Evolutionary conservation across 2,329 filamentous ascomycete species (phyloP).

Genomic region (Calonectria hawksworthii): DNA sequence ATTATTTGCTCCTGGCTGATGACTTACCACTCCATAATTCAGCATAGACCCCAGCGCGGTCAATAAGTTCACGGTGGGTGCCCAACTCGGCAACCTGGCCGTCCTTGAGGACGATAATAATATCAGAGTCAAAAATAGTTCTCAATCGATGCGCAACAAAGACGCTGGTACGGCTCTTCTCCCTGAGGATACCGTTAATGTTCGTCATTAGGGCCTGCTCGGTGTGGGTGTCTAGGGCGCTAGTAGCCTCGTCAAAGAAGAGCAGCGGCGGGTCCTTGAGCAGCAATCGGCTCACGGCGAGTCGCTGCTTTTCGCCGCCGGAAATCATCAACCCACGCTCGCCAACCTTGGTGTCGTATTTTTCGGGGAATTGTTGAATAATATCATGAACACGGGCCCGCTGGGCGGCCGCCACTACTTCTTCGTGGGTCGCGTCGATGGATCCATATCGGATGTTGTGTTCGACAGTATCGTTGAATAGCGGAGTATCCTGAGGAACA

Average conservation of each 20-base stretch:
- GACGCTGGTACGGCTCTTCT: slow-evolving; percentile 90
- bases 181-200: slow-evolving; percentile 91
- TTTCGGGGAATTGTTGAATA: slow-evolving; percentile 84
- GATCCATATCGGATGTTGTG: slow-evolving; percentile 96
- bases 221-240: slow-evolving; percentile 91
- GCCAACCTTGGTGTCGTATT: slow-evolving; percentile 91
- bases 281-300: slow-evolving; percentile 86
- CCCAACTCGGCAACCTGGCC: slow-evolving; percentile 91
- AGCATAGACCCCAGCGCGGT: slow-evolving; percentile 83
- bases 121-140: slow-evolving; percentile 93
- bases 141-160: slow-evolving; percentile 94
- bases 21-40: slow-evolving; percentile 89
- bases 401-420: slow-evolving; percentile 82
- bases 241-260: slow-evolving; percentile 97
- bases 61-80: slow-evolving; percentile 87
- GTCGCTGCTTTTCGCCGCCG: slow-evolving; percentile 91
- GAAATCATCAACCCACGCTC: slow-evolving; percentile 98
- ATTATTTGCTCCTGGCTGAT: not conserved
- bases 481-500: slow-evolving; percentile 94
- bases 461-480: slow-evolving; percentile 97
- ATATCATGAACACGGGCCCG: slow-evolving; percentile 89
- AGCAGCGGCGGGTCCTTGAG: slow-evolving; percentile 91
- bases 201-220: slow-evolving; percentile 92
- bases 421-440: slow-evolving; percentile 79
- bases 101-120: slow-evolving; percentile 91